These are phyloP conservation scores for Saccharomycopsis hybrid DNA, from an alignment of 1,139 yeast species.

Conservation along the genomic window DNA sequence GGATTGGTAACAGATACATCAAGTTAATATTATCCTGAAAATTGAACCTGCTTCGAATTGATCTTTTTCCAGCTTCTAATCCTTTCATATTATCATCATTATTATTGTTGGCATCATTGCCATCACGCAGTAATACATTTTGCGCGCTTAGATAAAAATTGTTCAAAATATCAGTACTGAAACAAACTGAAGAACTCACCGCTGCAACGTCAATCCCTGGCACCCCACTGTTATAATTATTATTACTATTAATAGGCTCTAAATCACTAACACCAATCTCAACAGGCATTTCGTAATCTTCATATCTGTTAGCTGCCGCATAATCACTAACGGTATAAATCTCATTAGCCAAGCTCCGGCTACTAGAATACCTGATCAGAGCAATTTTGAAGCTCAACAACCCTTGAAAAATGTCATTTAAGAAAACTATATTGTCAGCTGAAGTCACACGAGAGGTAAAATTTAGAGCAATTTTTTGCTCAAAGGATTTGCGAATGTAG, in stretches of 20 bases:
- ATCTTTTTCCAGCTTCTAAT: too few species aligned
- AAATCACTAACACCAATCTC: too few species aligned
- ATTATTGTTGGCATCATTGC: too few species aligned
- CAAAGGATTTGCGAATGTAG: conserved; percentile 7
- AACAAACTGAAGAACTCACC: too few species aligned
- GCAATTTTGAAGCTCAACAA: conserved; percentile 9
- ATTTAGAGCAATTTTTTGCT: conserved; percentile 5
- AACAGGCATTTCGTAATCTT: conserved; percentile 19
- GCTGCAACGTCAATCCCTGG: too few species aligned
- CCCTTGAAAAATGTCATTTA: conserved; percentile 17
- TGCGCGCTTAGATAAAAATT: too few species aligned
- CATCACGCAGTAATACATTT: too few species aligned
- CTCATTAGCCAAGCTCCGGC: conserved; percentile 1
- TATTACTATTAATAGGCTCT: too few species aligned
- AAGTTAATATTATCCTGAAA: conserved; percentile 24
- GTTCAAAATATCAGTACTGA: too few species aligned
- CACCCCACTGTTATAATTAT: too few species aligned
- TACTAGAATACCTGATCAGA: conserved; percentile 1
- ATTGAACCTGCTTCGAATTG: too few species aligned
- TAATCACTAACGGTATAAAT: conserved; percentile 20
- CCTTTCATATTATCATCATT: too few species aligned
- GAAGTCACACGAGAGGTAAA: conserved; percentile 2
- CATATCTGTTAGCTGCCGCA: conserved; percentile 18
- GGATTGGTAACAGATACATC: conserved; percentile 5
- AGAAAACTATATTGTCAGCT: conserved; percentile 5